phyloP scores from a whole-genome alignment of 1,284 basidiomycete genomes.

The Cryptococcus sp. region DNA sequence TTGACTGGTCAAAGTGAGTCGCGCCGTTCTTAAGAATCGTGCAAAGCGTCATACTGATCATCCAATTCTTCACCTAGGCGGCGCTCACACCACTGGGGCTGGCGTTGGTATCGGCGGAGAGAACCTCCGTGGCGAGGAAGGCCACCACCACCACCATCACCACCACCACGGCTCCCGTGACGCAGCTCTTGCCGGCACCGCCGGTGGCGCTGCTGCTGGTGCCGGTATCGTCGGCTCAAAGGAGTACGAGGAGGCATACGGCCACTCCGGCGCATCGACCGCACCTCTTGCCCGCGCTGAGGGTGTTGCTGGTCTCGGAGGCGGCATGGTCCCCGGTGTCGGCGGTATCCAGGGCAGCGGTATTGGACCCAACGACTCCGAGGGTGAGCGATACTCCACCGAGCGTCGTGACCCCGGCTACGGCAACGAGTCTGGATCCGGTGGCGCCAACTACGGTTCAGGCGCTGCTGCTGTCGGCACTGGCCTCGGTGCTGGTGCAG shows the following conservation, averaged over 20 bases:
- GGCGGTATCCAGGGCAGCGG: slow-evolving; percentile 19
- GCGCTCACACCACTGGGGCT: slow-evolving; percentile 19
- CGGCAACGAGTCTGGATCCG: neutral
- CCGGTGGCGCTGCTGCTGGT: slow-evolving; percentile 19
- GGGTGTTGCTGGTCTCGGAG: slow-evolving; percentile 8
- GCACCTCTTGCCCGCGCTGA: slow-evolving; percentile 13
- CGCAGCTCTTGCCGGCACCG: slow-evolving; percentile 25
- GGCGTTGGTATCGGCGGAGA: slow-evolving; percentile 34
- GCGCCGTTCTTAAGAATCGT: neutral
- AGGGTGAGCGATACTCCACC: slow-evolving; percentile 25
- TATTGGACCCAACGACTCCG: slow-evolving; percentile 21
- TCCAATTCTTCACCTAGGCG: slow-evolving; percentile 3
- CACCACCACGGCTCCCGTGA: slow-evolving; percentile 16
- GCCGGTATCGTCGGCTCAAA: neutral
- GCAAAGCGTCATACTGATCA: neutral
- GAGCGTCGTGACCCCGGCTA: slow-evolving; percentile 3
- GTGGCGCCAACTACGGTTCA: neutral
- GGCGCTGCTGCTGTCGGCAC: neutral
- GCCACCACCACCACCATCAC: neutral
- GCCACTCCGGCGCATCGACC: slow-evolving; percentile 2
- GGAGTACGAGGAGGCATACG: neutral
- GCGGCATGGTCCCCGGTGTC: slow-evolving; percentile 8
- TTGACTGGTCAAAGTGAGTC: slow-evolving; percentile 42
- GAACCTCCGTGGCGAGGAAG: slow-evolving; percentile 17
- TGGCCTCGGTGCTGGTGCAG: slow-evolving; percentile 5